These are phyloP conservation scores for Metschnikowia picachoensis DNA, from an alignment of 805 yeast genomes.

Conservation along the genomic window DNA sequence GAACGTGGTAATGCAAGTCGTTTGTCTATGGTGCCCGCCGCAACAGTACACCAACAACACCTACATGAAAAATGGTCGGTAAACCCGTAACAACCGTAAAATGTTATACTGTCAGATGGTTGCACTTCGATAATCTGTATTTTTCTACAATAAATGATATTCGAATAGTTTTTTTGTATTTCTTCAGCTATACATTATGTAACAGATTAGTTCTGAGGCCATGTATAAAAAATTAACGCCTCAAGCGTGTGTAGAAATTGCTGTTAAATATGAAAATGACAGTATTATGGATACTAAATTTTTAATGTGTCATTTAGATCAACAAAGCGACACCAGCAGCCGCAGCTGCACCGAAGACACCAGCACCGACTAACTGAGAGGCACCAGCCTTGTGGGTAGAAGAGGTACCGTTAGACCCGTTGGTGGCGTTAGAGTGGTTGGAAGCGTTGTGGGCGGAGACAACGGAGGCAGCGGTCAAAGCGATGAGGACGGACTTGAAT, in stretches of 20 bases:
- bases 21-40: background rate
- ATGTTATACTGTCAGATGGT: no score
- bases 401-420: conserved; percentile 20
- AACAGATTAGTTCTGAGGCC: conserved; percentile 8
- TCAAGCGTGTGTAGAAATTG: conserved; percentile 8
- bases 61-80: no score
- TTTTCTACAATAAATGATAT: background rate
- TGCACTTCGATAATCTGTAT: no score
- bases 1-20: background rate
- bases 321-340: conserved; percentile 38
- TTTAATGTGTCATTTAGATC: conserved; percentile 24
- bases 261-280: conserved; percentile 6
- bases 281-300: conserved; percentile 1
- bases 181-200: conserved; percentile 4
- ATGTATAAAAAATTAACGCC: conserved; percentile 11
- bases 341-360: conserved; percentile 26
- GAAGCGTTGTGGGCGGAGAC: conserved; percentile 32
- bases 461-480: conserved; percentile 37
- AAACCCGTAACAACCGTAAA: no score
- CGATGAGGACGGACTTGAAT: conserved; percentile 34
- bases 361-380: conserved; percentile 33
- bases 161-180: background rate
- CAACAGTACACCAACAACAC: no score
- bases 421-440: conserved; percentile 16
- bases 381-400: conserved; percentile 28